Base-by-base conservation (phyloP, 441 rosid genomes). In the Gossypium schwendimanii region DNA sequence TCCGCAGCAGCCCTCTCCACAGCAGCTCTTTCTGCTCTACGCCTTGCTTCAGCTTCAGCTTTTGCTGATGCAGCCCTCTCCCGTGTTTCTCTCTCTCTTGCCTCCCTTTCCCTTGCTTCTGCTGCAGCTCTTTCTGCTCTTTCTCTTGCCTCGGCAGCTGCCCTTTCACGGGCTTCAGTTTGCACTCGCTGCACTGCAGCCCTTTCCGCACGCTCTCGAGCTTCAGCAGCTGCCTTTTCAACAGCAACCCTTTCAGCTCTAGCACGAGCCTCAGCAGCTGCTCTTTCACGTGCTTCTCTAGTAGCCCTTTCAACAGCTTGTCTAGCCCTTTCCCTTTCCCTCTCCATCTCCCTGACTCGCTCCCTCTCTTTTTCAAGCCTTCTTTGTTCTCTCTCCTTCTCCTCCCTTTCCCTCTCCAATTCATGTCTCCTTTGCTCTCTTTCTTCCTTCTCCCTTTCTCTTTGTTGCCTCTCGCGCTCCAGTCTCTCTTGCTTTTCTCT, bases 241-340 rank as follows among this genome's bases (percentile, higher is more conserved):
- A 80, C 91, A 80, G 94, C 91, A 78, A 89, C 91, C 82, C 89
- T 89, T 79, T 94, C 97, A 73, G 91, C 91, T 87, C 77, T 89
- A 4, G 77, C 74, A 72, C 87, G 96, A 75, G 97, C 98, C 18
- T 89, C 97, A 62, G 75, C 59, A 52, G 94, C 95, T 75, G 97
- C 98, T 84, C 98, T 90, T 83, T 92, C 98, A 14, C 97, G 91
- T 77, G 97, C 98, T 85, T 94, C 97, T 82, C 96, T 88, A 55
- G 94, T 91, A 77, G 96, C 98, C 81, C 97, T 90, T 81, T 92
- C 97, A 70, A 93, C 96, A 7, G 87, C 97, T 77, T 91, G 96
- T 73, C 96, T 86, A 39, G 88, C 93, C 81, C 73, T 78, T 71
- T 82, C 87, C 81, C 91, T 83, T 76, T 89, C 97, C 58, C 81